phyloP scores from a whole-genome alignment of 352 stramenopile genomes.

The Phytophthora cajani region DNA sequence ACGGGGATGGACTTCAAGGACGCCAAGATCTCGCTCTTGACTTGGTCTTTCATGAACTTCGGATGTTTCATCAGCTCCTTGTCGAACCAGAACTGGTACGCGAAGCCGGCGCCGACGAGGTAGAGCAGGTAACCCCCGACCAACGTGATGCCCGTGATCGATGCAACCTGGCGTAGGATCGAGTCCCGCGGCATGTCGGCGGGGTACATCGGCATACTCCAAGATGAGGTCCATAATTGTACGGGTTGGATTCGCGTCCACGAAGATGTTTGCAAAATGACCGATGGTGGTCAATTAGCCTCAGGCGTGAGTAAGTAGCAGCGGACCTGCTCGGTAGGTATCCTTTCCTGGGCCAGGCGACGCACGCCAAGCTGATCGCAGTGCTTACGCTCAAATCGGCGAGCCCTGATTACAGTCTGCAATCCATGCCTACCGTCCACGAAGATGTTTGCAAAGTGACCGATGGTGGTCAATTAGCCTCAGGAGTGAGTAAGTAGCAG shows the following conservation, averaged over 20 bases:
- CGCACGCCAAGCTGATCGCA: background rate
- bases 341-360: background rate
- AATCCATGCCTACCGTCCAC: background rate
- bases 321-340: background rate
- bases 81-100: conserved; percentile 73
- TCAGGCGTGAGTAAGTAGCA: background rate
- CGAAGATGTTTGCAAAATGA: conserved; percentile 12
- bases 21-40: conserved; percentile 57
- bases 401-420: conserved; percentile 41
- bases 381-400: conserved; percentile 34
- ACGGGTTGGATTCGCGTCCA: background rate
- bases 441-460: conserved; percentile 12
- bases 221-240: conserved; percentile 68
- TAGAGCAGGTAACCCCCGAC: conserved; percentile 68
- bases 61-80: conserved; percentile 67
- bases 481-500: background rate
- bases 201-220: conserved; percentile 68
- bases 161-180: conserved; percentile 54
- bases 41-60: conserved; percentile 73
- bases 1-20: conserved; percentile 64
- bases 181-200: conserved; percentile 45
- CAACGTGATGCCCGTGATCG: conserved; percentile 58
- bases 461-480: background rate
- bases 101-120: conserved; percentile 50
- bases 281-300: background rate